Evolutionary conservation across 768 basidiomycete species (phyloP), one percentile per base, ranked within the genome.

Genomic region (Leccinellum luteum): DNA sequence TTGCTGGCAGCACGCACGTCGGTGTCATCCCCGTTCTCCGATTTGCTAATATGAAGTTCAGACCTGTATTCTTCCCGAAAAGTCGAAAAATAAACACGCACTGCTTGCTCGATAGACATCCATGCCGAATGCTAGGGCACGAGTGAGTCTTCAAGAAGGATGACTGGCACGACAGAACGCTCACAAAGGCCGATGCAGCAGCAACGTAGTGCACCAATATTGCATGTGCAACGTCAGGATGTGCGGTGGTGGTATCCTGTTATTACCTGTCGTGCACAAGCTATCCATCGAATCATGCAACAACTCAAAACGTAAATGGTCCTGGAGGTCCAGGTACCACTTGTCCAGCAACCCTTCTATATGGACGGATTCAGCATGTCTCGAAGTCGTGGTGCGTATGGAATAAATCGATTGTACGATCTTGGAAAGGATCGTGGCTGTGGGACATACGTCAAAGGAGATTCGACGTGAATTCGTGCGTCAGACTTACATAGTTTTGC

Each of bases 151-250:
- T 25, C 31, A 30, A 51, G 51, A 56, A 23, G 15, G 52, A 48
- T 41, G 34, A 30, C 17, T 49, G 43, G 51, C 1, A 34, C 19
- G 6, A 52, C 21, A 19, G 13, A 56, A 34, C 23, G 76, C 87
- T 74, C 69, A 90, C 89, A 91, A 91, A 12, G 90, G 90, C 17
- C 90, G 82, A 69, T 92, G 89, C 51, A 92, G 72, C 28, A 92
- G 67, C 31, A 92, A 68, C 23, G 86, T 83, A 12, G 88, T 82
- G 66, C 87, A 89, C 90, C 90, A 92, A 66, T 91, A 92, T 65
- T 90, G 87, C 89, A 92, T 87, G 66, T 92, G 90, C 51, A 92
- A 74, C 41, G 86, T 87, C 55, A 92, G 73, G 25, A 89, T 73
- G 61, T 89, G 85, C 4, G 89, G 88, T 2, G 79, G 79, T 6